Evolutionary conservation across 2,329 filamentous ascomycete species (phyloP), one percentile per base, ranked within the genome.

Genomic region (Fusarium protoensiforme): DNA sequence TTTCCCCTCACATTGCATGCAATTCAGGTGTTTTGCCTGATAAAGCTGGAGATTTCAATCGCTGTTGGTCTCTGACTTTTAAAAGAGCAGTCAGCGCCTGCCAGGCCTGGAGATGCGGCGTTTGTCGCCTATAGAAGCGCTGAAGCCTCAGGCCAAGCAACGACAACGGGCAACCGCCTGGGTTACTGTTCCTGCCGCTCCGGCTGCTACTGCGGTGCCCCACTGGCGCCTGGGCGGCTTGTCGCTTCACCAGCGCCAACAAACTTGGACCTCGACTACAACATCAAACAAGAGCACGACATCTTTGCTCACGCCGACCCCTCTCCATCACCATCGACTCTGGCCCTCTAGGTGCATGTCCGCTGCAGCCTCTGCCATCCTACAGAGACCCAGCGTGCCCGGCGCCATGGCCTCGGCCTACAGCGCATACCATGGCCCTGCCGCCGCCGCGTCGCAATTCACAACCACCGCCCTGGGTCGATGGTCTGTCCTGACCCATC

Each of bases 401-500:
- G 76, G 78, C 80, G 79, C 80, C 79, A 84, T 84, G 83, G 81
- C 81, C 48, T 83, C 82, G 75, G 81, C 83, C 60, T 83, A 80
- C 73, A 80, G 79, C 80, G 77, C 78, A 74, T 80, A 81, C 76
- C 79, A 82, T 78, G 80, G 81, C 78, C 59, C 71, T 63, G 74
- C 81, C 64, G 75, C 79, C 73, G 75, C 75, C 51, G 69, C 69
- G 69, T 79, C 80, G 48, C 75, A 78, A 43, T 79, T 80, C 69
- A 97, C 94, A 2, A 83, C 93, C 68, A 97, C 94, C 18, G 90
- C 92, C 46, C 85, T 98, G 71, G 92, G 92, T 82, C 88, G 95
- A 75, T 98, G 95, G 95, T 97, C 94, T 43, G 91, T 95, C 75
- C 85, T 92, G 69, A 91, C 91, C 78, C 92, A 90, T 79, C 88